Base-by-base conservation (phyloP, 345 rosid genomes). In the Camelina neglecta region DNA sequence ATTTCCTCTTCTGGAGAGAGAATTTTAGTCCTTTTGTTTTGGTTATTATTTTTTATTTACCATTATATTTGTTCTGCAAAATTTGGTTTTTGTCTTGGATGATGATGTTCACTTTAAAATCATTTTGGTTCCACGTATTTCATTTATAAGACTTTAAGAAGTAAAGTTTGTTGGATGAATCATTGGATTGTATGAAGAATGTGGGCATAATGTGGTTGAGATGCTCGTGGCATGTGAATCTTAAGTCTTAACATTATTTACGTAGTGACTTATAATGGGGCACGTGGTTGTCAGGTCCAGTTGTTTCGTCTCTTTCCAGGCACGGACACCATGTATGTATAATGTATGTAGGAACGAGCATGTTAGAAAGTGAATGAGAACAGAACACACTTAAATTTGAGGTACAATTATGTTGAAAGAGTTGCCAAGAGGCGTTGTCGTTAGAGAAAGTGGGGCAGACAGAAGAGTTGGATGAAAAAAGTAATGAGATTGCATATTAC, bases 121-220 rank as follows among this genome's bases (percentile, higher is more conserved):
- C 72, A 48, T 71, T 68, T 77, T 77, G 72, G 56, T 71, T 71
- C 81, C 72, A 77, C 72, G 70, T 26, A 63, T 10, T 70, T 24
- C 51, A 45, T 26, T 44, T 64, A 26, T 45, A 70, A 66, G 75
- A 45, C 53, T 76, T 45, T 24, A 60, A 26, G n/a, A 55, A 70
- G 35, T 59, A 75, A 51, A 76, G 69, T 59, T 9, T 62, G 70
- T 69, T 55, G 71, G 50, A 45, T 69, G 56, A 60, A 62, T 68
- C 63, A 53, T 68, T 50, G 15, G 74, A 56, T 57, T 73, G 13
- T 50, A 38, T 59, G 72, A 33, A 33, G 6, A 33, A 49, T 67
- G 45, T 75, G 45, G 54, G 56, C 62, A 29, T 75, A 3, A 45
- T 42, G 53, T 31, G 31, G 42, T 36, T 61, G 39, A 74, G 65